These are phyloP conservation scores for Sarcodon aspratus DNA, from an alignment of 768 basidiomycete species.

Conservation along the genomic window DNA sequence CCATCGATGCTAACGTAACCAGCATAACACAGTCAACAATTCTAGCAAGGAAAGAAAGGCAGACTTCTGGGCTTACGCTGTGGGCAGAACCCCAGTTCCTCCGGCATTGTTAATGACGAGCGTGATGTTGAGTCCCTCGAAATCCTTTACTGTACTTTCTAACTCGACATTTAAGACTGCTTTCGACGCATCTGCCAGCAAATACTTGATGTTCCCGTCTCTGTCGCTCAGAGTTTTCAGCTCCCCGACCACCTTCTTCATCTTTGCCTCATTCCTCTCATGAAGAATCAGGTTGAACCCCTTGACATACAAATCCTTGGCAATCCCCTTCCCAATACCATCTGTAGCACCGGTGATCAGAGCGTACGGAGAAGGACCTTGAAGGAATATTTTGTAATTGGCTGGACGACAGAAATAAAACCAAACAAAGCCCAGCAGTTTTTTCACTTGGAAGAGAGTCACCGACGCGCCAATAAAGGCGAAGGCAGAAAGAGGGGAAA, in stretches of 20 bases:
- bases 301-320: constrained; percentile 12
- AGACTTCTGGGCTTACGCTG: constrained; percentile 6
- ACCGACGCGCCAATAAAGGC: not conserved
- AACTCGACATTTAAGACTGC: constrained; percentile 10
- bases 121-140: constrained; percentile 15
- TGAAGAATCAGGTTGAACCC: constrained; percentile 20
- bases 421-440: constrained; percentile 10
- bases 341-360: constrained; percentile 17
- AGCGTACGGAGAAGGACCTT: constrained; percentile 12
- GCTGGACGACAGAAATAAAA: constrained; percentile 12
- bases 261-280: constrained; percentile 14
- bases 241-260: constrained; percentile 12
- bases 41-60: not conserved
- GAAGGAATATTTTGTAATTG: constrained; percentile 9
- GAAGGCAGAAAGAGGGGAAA: not conserved
- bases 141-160: constrained; percentile 7
- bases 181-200: constrained; percentile 13
- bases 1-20: constrained; percentile 9
- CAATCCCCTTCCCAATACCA: constrained; percentile 16
- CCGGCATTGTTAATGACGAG: constrained; percentile 18
- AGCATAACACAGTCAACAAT: not conserved
- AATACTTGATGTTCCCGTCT: constrained; percentile 10
- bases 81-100: not conserved
- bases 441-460: constrained; percentile 5
- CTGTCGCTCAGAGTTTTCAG: constrained; percentile 3